Evolutionary conservation across 345 rosid species (phyloP).

Genomic region (Cardamine chenopodiifolia): DNA sequence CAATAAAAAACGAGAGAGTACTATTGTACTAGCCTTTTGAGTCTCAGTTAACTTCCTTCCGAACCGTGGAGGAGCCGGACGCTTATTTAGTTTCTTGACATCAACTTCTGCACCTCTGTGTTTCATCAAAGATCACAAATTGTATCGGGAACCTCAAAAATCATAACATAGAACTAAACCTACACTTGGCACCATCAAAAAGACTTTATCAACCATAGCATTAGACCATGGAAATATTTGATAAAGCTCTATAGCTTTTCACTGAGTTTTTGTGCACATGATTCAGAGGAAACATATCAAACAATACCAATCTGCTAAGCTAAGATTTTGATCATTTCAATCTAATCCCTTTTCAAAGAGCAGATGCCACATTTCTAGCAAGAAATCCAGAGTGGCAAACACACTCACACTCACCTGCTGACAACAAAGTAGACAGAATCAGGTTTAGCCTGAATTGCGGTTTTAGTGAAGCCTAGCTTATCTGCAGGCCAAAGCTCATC

Average conservation of each 20-base stretch:
- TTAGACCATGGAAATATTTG: neutral
- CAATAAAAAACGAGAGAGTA: neutral
- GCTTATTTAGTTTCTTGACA: constrained; percentile 80
- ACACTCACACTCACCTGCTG: constrained; percentile 60
- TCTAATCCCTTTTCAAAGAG: neutral
- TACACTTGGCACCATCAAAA: neutral
- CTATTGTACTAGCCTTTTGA: constrained; percentile 66
- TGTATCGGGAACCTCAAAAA: constrained; percentile 5
- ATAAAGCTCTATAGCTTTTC: neutral
- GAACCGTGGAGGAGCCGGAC: constrained; percentile 96
- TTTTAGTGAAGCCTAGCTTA: constrained; percentile 94
- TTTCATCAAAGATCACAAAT: constrained; percentile 12
- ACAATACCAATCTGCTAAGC: neutral
- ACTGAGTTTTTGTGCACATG: neutral
- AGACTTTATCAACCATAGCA: neutral
- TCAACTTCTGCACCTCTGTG: constrained; percentile 88
- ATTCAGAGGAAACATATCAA: constrained; percentile 6
- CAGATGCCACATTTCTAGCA: constrained; percentile 12
- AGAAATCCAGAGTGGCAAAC: neutral
- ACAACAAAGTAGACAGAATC: constrained; percentile 93
- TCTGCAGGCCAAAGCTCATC: constrained; percentile 99
- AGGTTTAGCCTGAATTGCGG: constrained; percentile 97
- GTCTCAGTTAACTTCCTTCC: constrained; percentile 90
- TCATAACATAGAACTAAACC: neutral
- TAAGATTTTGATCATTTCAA: neutral